A percentile compares a stretch with the other conserved stretches of the same genome.
Evolutionary conservation across 768 basidiomycete genomes (phyloP).

Genomic region (Suillus brevipes): DNA sequence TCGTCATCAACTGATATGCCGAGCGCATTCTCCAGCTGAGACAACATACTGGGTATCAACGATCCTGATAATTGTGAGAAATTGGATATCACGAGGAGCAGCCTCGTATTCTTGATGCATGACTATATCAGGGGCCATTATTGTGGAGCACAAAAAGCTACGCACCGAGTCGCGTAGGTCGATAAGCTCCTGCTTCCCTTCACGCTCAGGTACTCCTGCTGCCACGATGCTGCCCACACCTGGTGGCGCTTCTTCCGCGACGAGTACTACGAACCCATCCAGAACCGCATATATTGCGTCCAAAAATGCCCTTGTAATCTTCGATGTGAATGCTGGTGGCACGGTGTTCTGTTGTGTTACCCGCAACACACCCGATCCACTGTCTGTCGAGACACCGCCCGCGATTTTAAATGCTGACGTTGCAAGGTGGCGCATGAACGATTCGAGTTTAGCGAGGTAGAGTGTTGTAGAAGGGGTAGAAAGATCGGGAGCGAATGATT

Average conservation of each 20-base stretch:
- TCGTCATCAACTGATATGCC: constrained; percentile 73
- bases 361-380: constrained; percentile 47
- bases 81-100: constrained; percentile 89
- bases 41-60: constrained; percentile 77
- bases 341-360: constrained; percentile 61
- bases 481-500: constrained; percentile 77
- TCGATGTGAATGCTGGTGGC: constrained; percentile 61
- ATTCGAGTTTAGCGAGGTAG: constrained; percentile 75
- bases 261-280: constrained; percentile 81
- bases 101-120: constrained; percentile 70
- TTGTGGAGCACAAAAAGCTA: constrained; percentile 7
- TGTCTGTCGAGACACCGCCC: constrained; percentile 64
- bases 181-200: constrained; percentile 56
- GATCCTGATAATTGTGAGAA: constrained; percentile 71
- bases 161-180: constrained; percentile 66
- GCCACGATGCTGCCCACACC: constrained; percentile 39
- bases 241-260: constrained; percentile 65
- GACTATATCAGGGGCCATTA: background rate
- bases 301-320: constrained; percentile 82
- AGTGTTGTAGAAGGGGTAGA: constrained; percentile 65
- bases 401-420: constrained; percentile 79
- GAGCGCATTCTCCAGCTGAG: constrained; percentile 76
- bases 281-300: constrained; percentile 84
- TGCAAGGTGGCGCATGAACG: constrained; percentile 78
- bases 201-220: constrained; percentile 26